These are phyloP conservation scores for Boletus reticuloceps DNA, from an alignment of 768 basidiomycete genomes.

Conservation along the genomic window DNA sequence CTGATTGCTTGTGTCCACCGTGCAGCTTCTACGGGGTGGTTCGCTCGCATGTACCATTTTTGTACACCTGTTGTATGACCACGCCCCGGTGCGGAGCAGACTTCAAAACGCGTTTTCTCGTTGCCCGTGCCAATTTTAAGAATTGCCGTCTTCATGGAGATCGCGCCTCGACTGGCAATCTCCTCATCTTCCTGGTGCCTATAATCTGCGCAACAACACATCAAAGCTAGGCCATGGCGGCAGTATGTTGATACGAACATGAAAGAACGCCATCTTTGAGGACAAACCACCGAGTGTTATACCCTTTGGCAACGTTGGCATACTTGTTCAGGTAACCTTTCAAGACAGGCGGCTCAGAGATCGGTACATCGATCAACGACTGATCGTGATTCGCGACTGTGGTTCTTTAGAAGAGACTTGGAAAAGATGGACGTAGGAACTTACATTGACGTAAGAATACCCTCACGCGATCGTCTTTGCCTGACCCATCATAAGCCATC, in stretches of 20 bases:
- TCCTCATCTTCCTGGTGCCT: slow-evolving; percentile 89
- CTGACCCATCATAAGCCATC: slow-evolving; percentile 62
- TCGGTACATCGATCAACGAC: slow-evolving; percentile 53
- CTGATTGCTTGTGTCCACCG: slow-evolving; percentile 81
- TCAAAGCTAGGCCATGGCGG: neutral
- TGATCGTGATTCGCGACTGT: slow-evolving; percentile 80
- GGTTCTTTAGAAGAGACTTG: neutral
- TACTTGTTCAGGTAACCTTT: slow-evolving; percentile 90
- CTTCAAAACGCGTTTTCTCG: slow-evolving; percentile 78
- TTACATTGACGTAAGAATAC: slow-evolving; percentile 82
- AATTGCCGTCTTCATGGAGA: slow-evolving; percentile 78
- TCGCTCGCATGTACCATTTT: slow-evolving; percentile 83
- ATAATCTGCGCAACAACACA: slow-evolving; percentile 50
- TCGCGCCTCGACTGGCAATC: slow-evolving; percentile 80
- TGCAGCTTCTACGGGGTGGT: slow-evolving; percentile 85
- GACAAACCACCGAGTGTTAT: slow-evolving; percentile 90
- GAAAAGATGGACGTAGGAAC: slow-evolving; percentile 26
- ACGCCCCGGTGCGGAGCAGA: slow-evolving; percentile 59
- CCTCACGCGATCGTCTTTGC: slow-evolving; percentile 77
- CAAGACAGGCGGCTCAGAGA: slow-evolving; percentile 56
- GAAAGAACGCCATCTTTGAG: slow-evolving; percentile 82
- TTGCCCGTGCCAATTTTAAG: slow-evolving; percentile 49
- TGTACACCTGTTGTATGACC: slow-evolving; percentile 47
- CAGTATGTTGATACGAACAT: slow-evolving; percentile 47
- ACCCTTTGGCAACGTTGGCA: slow-evolving; percentile 88